Base-by-base conservation (phyloP, 2,329 filamentous ascomycete species). In the Coniochaeta sp. region DNA sequence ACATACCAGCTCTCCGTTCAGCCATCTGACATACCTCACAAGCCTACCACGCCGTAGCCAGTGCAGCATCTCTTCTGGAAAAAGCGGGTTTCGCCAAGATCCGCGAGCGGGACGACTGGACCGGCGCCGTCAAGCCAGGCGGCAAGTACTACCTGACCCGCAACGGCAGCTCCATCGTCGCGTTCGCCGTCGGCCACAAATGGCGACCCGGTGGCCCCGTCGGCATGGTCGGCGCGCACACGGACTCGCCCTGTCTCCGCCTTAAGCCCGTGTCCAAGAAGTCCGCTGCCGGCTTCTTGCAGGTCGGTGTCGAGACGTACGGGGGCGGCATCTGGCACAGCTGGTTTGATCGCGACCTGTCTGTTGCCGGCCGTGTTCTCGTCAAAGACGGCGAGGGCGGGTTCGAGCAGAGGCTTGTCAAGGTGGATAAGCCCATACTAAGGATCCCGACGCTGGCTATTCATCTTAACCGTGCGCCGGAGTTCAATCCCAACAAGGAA, bases 251-350 rank as follows among this genome's bases (percentile, higher is more conserved):
- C 6, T 93, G 90, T 67, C 83, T 99, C 57, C 88, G 93, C 62
- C 81, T 99, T 73, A 99, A 99, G 80, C 95, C 95, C 14, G 88
- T 96, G 47, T 96, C 91, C 71, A 96, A 93, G 77, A 95, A 93
- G 77, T 83, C 85, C 69, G 87, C 84, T 60, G 89, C 90, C 65
- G 93, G 93, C 14, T 99, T 95, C 74, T 77, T 97, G 64, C 95
- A 99, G 76, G 88, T 99, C 61, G 95, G 93, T 59, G 93, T 97
- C 58, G 95, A 99, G 80, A 93, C 91, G 1, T 99, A 99, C 71
- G 95, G 95, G 59, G 95, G 95, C 63, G 95, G 95, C 60, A 88
- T 98, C 69, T 98, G 93, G 93, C 93, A 97, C 75, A 96, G 91
- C 55, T 99, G 89, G 95, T 99, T 99, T 71, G 95, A 99, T 74